Conservation (phyloP, 1,284 basidiomycete genomes). For the Fomitopsis schrenkii region DNA sequence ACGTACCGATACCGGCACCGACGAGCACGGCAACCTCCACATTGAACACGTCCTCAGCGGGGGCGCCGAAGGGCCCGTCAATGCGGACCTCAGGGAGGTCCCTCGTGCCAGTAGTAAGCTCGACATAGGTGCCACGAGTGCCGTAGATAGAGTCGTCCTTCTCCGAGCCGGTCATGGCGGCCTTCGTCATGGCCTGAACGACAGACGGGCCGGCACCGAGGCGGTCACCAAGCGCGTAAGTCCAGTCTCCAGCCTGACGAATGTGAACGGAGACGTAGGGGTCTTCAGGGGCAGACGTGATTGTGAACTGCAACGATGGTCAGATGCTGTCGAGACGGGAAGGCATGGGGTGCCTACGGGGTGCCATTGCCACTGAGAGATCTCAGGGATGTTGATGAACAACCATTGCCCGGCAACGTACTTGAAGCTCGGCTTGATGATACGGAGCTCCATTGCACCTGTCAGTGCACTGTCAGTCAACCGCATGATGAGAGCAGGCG, state of each 20-base stretch:
- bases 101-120: constrained; percentile 50
- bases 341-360: constrained; percentile 48
- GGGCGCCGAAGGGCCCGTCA: constrained; percentile 86
- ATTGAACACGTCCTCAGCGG: constrained; percentile 86
- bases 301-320: constrained; percentile 77
- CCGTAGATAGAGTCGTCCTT: constrained; percentile 43
- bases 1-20: constrained; percentile 83
- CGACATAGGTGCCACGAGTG: constrained; percentile 73
- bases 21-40: constrained; percentile 83
- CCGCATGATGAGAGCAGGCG: neutral
- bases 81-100: constrained; percentile 72
- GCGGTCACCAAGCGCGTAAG: constrained; percentile 73
- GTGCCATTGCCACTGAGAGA: constrained; percentile 95
- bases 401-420: constrained; percentile 91
- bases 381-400: constrained; percentile 81
- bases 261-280: constrained; percentile 87
- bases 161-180: constrained; percentile 71
- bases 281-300: constrained; percentile 89
- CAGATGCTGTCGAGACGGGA: constrained; percentile 4
- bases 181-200: constrained; percentile 69
- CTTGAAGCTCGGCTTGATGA: constrained; percentile 84
- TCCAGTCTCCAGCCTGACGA: constrained; percentile 89
- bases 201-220: constrained; percentile 77
- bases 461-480: constrained; percentile 7
- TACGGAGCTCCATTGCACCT: constrained; percentile 87